Percentiles rank a stretch among this genome's conserved stretches.
Conservation (phyloP, 768 basidiomycete genomes). For the Boletus subparvulus region DNA sequence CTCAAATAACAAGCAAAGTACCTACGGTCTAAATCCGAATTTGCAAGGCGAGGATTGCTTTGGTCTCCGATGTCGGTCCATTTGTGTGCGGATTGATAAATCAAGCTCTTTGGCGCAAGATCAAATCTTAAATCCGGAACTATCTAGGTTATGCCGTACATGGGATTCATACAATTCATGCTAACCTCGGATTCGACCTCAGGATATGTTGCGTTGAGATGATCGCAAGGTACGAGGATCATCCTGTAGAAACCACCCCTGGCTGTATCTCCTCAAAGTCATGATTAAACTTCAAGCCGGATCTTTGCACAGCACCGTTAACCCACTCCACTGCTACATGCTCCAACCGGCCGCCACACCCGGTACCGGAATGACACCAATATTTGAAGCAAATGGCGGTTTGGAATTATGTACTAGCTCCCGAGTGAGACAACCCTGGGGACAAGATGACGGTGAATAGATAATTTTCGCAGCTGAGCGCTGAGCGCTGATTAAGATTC, state of each 20-base stretch:
- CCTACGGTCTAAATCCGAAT: background rate
- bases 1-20: background rate
- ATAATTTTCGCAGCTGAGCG: background rate
- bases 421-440: background rate
- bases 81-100: background rate
- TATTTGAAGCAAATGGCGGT: background rate
- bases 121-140: background rate
- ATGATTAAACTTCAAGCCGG: conserved; percentile 1
- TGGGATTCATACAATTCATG: conserved; percentile 1
- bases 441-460: background rate
- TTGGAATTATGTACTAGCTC: background rate
- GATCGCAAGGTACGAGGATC: background rate
- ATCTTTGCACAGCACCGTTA: background rate
- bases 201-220: background rate
- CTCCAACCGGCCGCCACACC: background rate
- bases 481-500: no score
- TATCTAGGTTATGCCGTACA: conserved; percentile 10
- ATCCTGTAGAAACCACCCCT: background rate
- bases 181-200: conserved; percentile 6
- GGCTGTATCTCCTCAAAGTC: background rate
- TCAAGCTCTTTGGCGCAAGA: background rate
- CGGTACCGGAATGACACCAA: background rate
- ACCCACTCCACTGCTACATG: background rate
- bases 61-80: background rate
- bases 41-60: background rate